Base-by-base conservation (phyloP, 768 basidiomycete species). In the Rhizopogon vesiculosus region DNA sequence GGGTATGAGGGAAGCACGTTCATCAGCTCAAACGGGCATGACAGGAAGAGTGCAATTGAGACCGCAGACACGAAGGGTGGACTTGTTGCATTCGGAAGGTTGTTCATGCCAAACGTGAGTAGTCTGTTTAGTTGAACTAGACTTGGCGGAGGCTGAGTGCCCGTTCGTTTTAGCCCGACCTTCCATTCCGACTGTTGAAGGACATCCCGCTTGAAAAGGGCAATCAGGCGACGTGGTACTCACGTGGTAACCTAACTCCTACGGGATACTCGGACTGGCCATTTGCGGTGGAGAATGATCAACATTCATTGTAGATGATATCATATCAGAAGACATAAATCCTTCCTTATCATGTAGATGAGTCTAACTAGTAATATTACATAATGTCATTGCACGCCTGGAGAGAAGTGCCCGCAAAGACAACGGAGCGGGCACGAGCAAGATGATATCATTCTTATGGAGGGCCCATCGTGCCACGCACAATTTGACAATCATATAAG, bases 1-100 rank as follows among this genome's bases (percentile, higher is more conserved):
- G 35, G 12, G 13, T 5, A 13, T 12, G 66, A 69, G 7, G 70
- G 73, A 0, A 64, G 70, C 9, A 63, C 65, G 0, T 68, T 75
- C 49, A 75, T 83, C 51, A 69, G 67, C 12, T 74, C 77, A 3
- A 79, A 79, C 22, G 78, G 76, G 2, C 76, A 79, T 59, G 72
- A 70, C 1, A 68, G 75, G 3, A 70, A 78, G 42, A 62, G 61
- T 0, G 81, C 78, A 0, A 51, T 78, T 3, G 59, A 64, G 22
- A 60, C 59, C 0, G 78, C 75, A 1, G 74, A 78, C 42, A 61
- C 63, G 48, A 49, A 65, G 13, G 67, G 64, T 7, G 64, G 69
- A 8, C 54, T 74, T 10, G 57, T 76, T 54, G 72, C 74, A 0
- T 76, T 71, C 25, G 77, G 72, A 4, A 62, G 78, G 25, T 53